Evolutionary conservation across 805 yeast genomes (phyloP).

Genomic region (Yueomyces sp.): DNA sequence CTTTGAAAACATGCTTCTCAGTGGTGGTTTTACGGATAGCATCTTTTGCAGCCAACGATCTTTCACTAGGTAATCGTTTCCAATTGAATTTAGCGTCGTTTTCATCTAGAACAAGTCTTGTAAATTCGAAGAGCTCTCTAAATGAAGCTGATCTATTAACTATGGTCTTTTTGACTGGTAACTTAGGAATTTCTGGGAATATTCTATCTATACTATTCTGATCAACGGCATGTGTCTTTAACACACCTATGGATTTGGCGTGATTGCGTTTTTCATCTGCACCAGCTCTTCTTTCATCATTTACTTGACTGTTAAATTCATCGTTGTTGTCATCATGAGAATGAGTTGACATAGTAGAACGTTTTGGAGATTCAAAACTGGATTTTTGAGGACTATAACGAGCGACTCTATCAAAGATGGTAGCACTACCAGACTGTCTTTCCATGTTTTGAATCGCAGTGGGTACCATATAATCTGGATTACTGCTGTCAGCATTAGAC

Average conservation of each 20-base stretch:
- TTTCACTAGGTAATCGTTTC: constrained; percentile 17
- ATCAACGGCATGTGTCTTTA: too few species aligned
- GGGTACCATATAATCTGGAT: neutral
- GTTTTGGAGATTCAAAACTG: too few species aligned
- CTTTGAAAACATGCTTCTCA: neutral
- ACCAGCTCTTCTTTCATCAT: neutral
- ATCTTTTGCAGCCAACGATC: constrained; percentile 1
- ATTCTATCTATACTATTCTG: neutral
- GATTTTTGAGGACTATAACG: neutral
- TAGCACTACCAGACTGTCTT: neutral
- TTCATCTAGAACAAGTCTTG: constrained; percentile 22
- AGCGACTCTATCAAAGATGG: neutral
- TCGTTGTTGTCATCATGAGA: neutral
- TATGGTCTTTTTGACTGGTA: constrained; percentile 2
- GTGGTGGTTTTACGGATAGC: neutral
- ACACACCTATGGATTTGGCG: too few species aligned
- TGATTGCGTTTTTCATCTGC: neutral
- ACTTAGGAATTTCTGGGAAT: constrained; percentile 10
- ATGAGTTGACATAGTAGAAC: neutral
- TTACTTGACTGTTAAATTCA: neutral
- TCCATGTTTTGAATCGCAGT: neutral
- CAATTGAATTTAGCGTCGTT: constrained; percentile 21
- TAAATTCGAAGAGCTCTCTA: constrained; percentile 19
- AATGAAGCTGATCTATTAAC: constrained; percentile 20
- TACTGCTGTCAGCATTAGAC: too few species aligned